Evolutionary conservation across 768 basidiomycete genomes (phyloP).

Genomic region (Hortiboletus campestris): DNA sequence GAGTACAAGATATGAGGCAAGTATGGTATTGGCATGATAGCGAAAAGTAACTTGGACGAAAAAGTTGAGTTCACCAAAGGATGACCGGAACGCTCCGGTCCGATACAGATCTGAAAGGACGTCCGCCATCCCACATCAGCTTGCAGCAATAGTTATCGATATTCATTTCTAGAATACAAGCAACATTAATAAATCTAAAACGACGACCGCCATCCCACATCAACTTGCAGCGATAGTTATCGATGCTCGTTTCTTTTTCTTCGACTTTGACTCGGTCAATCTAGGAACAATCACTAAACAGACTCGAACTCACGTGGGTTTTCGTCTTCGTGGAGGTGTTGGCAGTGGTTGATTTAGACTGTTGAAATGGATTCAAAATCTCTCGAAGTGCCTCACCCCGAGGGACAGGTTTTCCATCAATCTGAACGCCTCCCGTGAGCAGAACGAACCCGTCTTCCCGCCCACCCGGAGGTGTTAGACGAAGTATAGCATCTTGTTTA

Average conservation of each 20-base stretch:
- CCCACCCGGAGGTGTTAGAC: constrained; percentile 9
- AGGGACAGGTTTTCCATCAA: constrained; percentile 25
- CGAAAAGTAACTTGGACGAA: not conserved
- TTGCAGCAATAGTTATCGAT: not conserved
- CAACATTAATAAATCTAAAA: not conserved
- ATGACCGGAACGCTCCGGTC: no score
- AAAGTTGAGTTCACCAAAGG: not conserved
- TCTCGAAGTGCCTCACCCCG: constrained; percentile 18
- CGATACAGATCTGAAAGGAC: not conserved
- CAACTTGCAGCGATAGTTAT: not conserved
- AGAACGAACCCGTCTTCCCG: constrained; percentile 22
- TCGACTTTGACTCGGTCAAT: constrained; percentile 14
- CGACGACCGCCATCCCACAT: not conserved
- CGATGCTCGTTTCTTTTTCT: constrained; percentile 17
- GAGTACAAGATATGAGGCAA: constrained; percentile 66
- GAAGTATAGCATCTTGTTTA: constrained; percentile 22
- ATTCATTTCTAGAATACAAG: constrained; percentile 2
- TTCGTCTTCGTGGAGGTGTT: constrained; percentile 14
- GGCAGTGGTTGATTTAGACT: not conserved
- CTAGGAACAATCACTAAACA: not conserved
- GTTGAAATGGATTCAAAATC: constrained; percentile 21
- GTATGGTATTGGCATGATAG: constrained; percentile 39
- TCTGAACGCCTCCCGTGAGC: constrained; percentile 23
- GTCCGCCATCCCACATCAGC: constrained; percentile 3
- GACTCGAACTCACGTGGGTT: constrained; percentile 11